Conservation (phyloP, 208 protist genomes). For the Trypanosoma vivax region DNA sequence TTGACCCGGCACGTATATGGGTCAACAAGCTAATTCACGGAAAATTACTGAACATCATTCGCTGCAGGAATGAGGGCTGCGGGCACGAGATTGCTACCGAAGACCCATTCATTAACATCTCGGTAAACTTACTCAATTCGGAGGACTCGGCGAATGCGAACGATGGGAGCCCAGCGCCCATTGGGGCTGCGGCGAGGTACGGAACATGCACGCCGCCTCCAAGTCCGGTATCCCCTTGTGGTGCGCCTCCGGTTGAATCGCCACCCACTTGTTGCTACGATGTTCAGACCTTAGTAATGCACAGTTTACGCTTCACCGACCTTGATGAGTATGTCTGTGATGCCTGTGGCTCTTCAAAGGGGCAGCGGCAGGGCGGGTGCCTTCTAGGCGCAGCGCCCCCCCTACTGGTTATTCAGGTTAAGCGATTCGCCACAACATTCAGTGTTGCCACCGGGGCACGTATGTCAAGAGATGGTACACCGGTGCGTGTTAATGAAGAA, state of each 20-base stretch:
- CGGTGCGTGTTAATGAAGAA: slow-evolving; percentile 20
- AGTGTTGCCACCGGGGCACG: slow-evolving; percentile 4
- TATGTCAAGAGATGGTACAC: slow-evolving; percentile 30
- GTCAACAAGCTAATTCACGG: slow-evolving; percentile 56
- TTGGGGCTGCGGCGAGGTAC: not conserved
- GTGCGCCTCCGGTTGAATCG: no score
- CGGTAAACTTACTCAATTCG: slow-evolving; percentile 19
- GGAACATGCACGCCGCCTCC: no score
- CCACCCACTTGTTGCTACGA: slow-evolving; percentile 7
- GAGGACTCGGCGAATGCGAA: no score
- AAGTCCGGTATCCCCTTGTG: no score
- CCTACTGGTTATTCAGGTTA: slow-evolving; percentile 64
- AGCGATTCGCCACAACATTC: slow-evolving; percentile 47
- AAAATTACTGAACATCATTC: slow-evolving; percentile 74
- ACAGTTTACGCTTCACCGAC: slow-evolving; percentile 34
- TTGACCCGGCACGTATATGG: slow-evolving; percentile 31
- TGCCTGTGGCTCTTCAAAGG: slow-evolving; percentile 25
- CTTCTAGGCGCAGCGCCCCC: slow-evolving; percentile 45
- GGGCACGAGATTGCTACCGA: slow-evolving; percentile 67
- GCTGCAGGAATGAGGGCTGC: slow-evolving; percentile 49
- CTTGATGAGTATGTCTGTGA: slow-evolving; percentile 70
- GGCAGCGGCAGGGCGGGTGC: slow-evolving; percentile 57
- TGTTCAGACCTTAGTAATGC: slow-evolving; percentile 24
- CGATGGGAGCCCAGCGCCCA: not conserved
- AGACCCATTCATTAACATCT: slow-evolving; percentile 66